These are phyloP conservation scores for Comarum palustre DNA, from an alignment of 306 rosid species.

Conservation along the genomic window DNA sequence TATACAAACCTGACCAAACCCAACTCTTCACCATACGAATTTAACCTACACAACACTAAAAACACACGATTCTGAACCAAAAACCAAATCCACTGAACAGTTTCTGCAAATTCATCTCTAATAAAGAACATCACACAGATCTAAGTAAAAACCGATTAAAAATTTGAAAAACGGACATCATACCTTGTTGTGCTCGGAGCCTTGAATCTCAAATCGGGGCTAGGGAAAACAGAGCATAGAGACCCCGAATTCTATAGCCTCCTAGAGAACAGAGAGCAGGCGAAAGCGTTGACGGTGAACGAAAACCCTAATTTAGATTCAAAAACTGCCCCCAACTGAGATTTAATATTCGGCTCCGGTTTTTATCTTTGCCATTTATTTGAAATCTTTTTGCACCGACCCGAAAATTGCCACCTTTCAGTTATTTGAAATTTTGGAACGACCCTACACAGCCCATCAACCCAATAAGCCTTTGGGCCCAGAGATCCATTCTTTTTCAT, in stretches of 20 bases:
- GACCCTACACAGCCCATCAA: neutral
- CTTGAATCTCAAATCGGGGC: neutral
- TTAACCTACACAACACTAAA: neutral
- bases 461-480: neutral
- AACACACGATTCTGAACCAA: neutral
- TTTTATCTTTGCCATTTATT: neutral
- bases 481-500: neutral
- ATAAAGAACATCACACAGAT: neutral
- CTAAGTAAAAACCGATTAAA: neutral
- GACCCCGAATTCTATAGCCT: neutral
- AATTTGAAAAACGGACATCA: neutral
- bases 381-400: neutral
- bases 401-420: neutral
- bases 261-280: neutral
- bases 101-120: neutral
- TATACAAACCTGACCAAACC: neutral
- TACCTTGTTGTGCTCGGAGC: conserved; percentile 9
- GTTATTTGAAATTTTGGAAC: neutral
- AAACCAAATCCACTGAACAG: neutral
- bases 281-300: neutral
- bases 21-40: neutral
- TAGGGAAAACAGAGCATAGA: conserved; percentile 12
- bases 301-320: neutral
- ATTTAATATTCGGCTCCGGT: neutral
- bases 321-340: neutral